These are phyloP conservation scores for Mortierella polycephala DNA, from an alignment of 371 early-diverging fungal genomes.

Conservation along the genomic window DNA sequence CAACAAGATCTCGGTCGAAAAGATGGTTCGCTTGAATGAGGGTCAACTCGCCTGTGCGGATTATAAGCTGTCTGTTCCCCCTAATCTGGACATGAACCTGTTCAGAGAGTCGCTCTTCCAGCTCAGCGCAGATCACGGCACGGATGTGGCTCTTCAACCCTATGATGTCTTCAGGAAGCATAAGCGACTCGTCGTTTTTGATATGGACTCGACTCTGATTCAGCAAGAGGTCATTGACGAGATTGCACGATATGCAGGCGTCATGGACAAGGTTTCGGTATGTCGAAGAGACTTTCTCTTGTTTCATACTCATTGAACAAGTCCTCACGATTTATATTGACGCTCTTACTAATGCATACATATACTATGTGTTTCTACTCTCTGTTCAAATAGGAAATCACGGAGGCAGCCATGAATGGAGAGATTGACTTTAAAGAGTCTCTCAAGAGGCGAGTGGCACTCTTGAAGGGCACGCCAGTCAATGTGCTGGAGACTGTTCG, in stretches of 20 bases:
- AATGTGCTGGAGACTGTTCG: constrained; percentile 82
- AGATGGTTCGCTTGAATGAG: constrained; percentile 77
- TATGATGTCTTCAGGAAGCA: constrained; percentile 89
- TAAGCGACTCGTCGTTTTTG: constrained; percentile 96
- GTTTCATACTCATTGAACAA: too few species aligned
- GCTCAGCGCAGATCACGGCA: constrained; percentile 72
- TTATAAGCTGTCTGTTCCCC: constrained; percentile 81
- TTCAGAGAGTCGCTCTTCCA: constrained; percentile 78
- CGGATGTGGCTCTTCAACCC: constrained; percentile 89
- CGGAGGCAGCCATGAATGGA: constrained; percentile 96
- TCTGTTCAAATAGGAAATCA: constrained; percentile 73
- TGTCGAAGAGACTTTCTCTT: constrained; percentile 25
- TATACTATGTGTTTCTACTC: background rate
- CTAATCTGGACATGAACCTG: constrained; percentile 64
- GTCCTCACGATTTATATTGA: background rate
- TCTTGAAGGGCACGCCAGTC: constrained; percentile 90
- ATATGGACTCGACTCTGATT: constrained; percentile 98
- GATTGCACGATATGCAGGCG: constrained; percentile 92
- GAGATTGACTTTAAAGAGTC: constrained; percentile 97
- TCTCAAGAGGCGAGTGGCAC: constrained; percentile 83
- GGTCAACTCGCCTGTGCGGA: constrained; percentile 81
- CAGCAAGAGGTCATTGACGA: constrained; percentile 99
- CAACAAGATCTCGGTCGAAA: constrained; percentile 83
- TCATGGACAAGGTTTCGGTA: constrained; percentile 92
- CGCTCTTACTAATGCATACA: background rate